Conservation (phyloP, 2,329 filamentous ascomycete species). For the Dactylonectria macrodidyma region DNA sequence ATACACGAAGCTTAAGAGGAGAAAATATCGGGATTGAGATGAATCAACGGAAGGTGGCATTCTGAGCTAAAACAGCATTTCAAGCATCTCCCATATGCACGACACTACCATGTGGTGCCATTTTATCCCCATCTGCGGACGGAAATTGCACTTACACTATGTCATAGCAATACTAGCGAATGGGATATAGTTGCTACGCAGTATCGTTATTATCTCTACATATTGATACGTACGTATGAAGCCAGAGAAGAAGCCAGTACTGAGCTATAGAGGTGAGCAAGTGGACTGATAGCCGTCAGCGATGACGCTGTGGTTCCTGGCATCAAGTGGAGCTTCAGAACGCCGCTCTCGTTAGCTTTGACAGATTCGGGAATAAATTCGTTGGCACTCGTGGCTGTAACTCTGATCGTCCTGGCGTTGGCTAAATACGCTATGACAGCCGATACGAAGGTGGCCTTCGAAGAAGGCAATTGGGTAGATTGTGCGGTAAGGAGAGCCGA, state of each 20-base stretch:
- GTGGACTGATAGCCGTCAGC: conserved; percentile 53
- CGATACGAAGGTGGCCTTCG: conserved; percentile 47
- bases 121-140: neutral
- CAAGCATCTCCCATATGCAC: neutral
- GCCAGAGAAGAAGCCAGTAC: conserved; percentile 57
- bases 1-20: neutral
- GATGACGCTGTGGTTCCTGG: conserved; percentile 57
- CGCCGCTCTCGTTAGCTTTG: conserved; percentile 51
- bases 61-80: neutral
- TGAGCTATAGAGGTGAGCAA: conserved; percentile 52
- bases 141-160: neutral
- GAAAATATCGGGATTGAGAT: neutral
- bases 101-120: neutral
- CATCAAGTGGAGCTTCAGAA: conserved; percentile 55
- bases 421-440: conserved; percentile 45
- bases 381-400: conserved; percentile 52
- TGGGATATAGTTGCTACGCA: conserved; percentile 6
- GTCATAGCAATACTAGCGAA: neutral
- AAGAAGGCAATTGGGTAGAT: conserved; percentile 42
- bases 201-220: neutral
- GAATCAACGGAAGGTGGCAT: neutral
- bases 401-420: conserved; percentile 52
- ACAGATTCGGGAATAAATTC: conserved; percentile 53
- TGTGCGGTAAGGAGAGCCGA: neutral
- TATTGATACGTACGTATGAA: conserved; percentile 45